Evolutionary conservation across 2,329 filamentous ascomycete genomes (phyloP).

Genomic region (Cladosporium sphaerospermum): DNA sequence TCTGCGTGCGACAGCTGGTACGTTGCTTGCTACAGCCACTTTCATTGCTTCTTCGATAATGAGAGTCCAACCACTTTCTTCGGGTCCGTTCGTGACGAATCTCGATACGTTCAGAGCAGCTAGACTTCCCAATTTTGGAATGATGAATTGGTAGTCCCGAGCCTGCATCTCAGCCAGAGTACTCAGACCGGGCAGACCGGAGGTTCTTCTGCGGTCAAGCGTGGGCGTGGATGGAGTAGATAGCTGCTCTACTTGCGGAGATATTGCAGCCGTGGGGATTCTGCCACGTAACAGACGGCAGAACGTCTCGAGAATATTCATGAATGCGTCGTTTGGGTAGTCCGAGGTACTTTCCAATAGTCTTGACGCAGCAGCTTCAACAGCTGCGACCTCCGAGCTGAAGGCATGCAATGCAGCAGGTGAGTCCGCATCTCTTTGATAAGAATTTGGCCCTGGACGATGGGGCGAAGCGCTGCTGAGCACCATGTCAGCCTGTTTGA

Average conservation of each 20-base stretch:
- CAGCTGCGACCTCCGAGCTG: conserved; percentile 73
- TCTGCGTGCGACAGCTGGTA: conserved; percentile 40
- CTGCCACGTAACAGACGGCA: conserved; percentile 57
- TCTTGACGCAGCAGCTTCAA: conserved; percentile 78
- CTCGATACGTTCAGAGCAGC: conserved; percentile 47
- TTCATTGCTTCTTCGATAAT: conserved; percentile 52
- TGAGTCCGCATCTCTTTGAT: conserved; percentile 20
- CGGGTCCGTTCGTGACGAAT: conserved; percentile 60
- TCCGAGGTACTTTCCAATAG: conserved; percentile 88
- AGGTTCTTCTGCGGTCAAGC: conserved; percentile 30
- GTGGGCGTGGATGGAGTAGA: conserved; percentile 23
- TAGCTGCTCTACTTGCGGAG: conserved; percentile 7
- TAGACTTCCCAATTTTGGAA: conserved; percentile 44
- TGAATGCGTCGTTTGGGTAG: conserved; percentile 77
- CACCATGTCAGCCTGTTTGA: conserved; percentile 89
- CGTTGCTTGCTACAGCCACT: conserved; percentile 36
- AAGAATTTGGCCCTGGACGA: conserved; percentile 17
- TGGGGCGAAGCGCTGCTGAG: conserved; percentile 46
- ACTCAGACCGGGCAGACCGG: conserved; percentile 39
- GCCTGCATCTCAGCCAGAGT: conserved; percentile 33
- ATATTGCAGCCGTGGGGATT: conserved; percentile 19
- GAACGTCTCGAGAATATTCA: conserved; percentile 68
- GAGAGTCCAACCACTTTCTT: conserved; percentile 68
- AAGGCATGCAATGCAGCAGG: conserved; percentile 38
- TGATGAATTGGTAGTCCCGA: conserved; percentile 42